Conservation (phyloP, 495 filamentous ascomycete genomes). For the Aspergillus olivimuriae region DNA sequence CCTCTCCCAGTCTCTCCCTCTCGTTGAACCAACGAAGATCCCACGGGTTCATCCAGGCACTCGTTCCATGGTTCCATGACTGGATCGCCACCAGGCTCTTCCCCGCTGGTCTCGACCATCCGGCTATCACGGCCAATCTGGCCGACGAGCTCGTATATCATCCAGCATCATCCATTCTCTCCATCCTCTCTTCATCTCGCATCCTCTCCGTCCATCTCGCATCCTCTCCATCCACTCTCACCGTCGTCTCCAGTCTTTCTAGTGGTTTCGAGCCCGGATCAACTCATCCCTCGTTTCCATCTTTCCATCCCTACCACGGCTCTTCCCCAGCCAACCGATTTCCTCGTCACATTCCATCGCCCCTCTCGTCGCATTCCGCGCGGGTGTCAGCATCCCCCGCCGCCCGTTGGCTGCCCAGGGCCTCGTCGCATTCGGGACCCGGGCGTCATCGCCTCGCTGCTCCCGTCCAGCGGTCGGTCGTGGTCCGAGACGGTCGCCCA, state of each 20-base stretch:
- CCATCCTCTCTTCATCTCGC: too few species aligned
- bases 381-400: slow-evolving; percentile 9
- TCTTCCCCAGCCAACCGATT: background rate
- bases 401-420: slow-evolving; percentile 1
- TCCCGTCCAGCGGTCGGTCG: slow-evolving; percentile 13
- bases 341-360: background rate
- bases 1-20: too few species aligned
- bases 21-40: too few species aligned
- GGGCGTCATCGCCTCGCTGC: slow-evolving; percentile 11
- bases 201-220: too few species aligned
- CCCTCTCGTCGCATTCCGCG: slow-evolving; percentile 16
- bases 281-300: too few species aligned
- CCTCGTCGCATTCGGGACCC: slow-evolving; percentile 13
- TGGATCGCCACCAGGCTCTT: background rate
- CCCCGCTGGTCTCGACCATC: background rate
- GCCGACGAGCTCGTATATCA: too few species aligned
- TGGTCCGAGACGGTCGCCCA: too few species aligned
- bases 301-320: background rate
- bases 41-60: too few species aligned
- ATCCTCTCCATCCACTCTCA: too few species aligned
- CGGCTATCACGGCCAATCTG: background rate
- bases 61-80: background rate
- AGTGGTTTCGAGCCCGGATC: too few species aligned
- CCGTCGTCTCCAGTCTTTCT: too few species aligned
- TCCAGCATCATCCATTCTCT: too few species aligned